Percentiles rank a stretch among this genome's conserved stretches.
Conservation (phyloP, 2,329 filamentous ascomycete genomes). For the Penicillium sp. region DNA sequence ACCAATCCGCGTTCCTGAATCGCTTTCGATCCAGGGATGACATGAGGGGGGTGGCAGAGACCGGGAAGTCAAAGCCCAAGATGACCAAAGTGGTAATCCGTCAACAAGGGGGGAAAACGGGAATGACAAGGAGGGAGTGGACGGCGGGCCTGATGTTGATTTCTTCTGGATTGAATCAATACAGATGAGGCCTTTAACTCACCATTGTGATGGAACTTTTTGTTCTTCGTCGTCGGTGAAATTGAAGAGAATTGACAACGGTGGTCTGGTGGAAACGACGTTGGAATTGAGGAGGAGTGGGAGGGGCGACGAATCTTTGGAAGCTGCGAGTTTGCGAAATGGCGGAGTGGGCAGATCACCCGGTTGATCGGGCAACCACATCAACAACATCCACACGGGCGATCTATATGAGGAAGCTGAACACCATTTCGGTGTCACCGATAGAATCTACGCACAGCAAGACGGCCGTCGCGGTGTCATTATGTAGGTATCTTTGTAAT, state of each 20-base stretch:
- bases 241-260: slow-evolving; percentile 2
- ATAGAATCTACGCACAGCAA: too few relatives aligned
- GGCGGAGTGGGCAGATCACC: slow-evolving; percentile 6
- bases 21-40: background rate
- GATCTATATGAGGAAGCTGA: background rate
- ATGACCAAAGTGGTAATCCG: slow-evolving; percentile 7
- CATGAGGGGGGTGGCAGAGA: background rate
- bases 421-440: too few relatives aligned
- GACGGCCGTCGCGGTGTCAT: too few relatives aligned
- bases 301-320: background rate
- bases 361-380: slow-evolving; percentile 2
- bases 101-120: slow-evolving; percentile 6
- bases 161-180: too few relatives aligned
- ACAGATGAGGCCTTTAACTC: background rate
- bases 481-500: too few relatives aligned
- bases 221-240: background rate
- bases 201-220: slow-evolving; percentile 8
- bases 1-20: too few relatives aligned
- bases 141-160: too few relatives aligned
- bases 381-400: background rate
- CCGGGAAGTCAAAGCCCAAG: background rate
- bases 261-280: background rate
- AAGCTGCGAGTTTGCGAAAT: background rate
- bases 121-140: background rate
- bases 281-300: slow-evolving; percentile 2